Conservation (phyloP, 2,329 filamentous ascomycete genomes). For the Fusarium nurragi region DNA sequence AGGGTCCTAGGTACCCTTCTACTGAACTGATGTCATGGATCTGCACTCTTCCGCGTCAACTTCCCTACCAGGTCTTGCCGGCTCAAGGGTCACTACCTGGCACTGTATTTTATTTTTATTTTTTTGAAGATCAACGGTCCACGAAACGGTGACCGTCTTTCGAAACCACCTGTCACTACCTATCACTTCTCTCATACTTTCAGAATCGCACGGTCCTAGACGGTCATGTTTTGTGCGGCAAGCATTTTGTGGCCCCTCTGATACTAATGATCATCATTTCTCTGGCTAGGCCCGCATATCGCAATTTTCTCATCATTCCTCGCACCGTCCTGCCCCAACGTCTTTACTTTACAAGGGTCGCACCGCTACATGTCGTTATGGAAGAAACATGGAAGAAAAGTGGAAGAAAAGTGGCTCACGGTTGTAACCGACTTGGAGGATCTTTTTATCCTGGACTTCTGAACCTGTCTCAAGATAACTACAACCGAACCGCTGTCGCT, state of each 20-base stretch:
- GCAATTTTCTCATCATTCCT: constrained; percentile 37
- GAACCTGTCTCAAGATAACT: constrained; percentile 15
- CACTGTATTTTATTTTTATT: no score
- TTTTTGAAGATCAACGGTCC: constrained; percentile 13
- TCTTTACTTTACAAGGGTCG: background rate
- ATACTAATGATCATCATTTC: constrained; percentile 1
- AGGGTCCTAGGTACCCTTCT: constrained; percentile 30
- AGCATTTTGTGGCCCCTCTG: constrained; percentile 4
- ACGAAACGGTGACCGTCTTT: constrained; percentile 38
- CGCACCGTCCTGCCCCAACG: constrained; percentile 12
- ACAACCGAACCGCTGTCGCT: constrained; percentile 17
- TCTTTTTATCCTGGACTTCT: constrained; percentile 15
- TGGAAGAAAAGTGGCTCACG: constrained; percentile 38
- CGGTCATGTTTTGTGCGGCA: constrained; percentile 26
- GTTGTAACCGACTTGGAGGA: constrained; percentile 30
- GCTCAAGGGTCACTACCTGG: constrained; percentile 3
- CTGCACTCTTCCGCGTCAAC: constrained; percentile 39
- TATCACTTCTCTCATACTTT: background rate
- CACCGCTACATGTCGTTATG: background rate
- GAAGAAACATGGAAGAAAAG: constrained; percentile 35
- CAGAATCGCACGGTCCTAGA: constrained; percentile 38
- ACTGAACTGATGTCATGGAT: constrained; percentile 49
- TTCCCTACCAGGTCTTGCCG: constrained; percentile 17
- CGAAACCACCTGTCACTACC: constrained; percentile 28
- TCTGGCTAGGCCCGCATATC: constrained; percentile 18